Base-by-base conservation (phyloP, 1,139 yeast genomes). In the Nematodospora anomalae region DNA sequence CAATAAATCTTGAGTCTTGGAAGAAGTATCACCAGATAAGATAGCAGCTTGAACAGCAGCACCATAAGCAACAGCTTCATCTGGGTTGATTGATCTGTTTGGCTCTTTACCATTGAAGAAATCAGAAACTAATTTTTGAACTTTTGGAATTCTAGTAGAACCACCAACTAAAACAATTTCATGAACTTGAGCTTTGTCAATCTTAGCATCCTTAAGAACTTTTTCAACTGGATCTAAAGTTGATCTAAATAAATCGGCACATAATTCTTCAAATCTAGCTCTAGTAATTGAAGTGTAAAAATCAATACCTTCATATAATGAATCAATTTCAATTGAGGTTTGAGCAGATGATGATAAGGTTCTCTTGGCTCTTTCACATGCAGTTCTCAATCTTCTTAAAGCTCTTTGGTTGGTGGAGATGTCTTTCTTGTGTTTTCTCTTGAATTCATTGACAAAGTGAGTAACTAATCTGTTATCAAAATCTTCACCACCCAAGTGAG, bases 281-380 rank as follows among this genome's bases (percentile, higher is more conserved):
- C 97, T 88, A 71, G 97, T 88, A 67, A 90, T 83, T 64, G 92
- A 83, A 54, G 96, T 82, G 73, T 88, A 86, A 80, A 90, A 90
- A 72, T 90, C 97, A 64, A 85, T 82, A 78, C 97, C 97, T 62
- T 89, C 97, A 70, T 74, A 87, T 60, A 90, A 79, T 43, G 97
- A 90, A 78, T 90, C 97, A 64, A 90, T 90, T 76, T 90, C 97
- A 63, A 90, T 83, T 49, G 96, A 82, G 57, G 97, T 88, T 73
- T 88, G 95, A 53, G 97, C 86, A 53, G 90, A 90, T 52, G 97
- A 88, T 44, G 97, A 90, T 62, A 90, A 82, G 53, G 97, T 88
- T 80, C 97, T 86, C 94, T 90, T 90, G 53, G 97, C 97, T 76
- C 96, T 87, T 79, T 90, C 97, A 76, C 96, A 90, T 58, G 96